Percentiles rank a stretch among this genome's conserved stretches.
Conservation (phyloP, 2,329 filamentous ascomycete species). For the Diaporthe caulivora region DNA sequence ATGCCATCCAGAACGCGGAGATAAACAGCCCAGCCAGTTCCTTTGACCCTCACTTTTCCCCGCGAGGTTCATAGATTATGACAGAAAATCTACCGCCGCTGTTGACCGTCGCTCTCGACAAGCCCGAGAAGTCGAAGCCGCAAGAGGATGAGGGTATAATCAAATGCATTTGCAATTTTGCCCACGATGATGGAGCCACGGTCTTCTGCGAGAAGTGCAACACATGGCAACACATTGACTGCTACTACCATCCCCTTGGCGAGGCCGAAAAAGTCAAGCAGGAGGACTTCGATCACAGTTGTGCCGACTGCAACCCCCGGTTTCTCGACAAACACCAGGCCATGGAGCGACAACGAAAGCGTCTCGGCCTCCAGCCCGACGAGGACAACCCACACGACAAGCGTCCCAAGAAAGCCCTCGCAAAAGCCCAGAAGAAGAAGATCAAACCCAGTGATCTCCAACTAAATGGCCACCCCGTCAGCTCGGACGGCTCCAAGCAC, state of each 20-base stretch:
- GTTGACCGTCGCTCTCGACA: slow-evolving; percentile 62
- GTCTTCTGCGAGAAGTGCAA: slow-evolving; percentile 97
- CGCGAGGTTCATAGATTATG: slow-evolving; percentile 69
- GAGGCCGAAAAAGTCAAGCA: slow-evolving; percentile 76
- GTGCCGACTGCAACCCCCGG: slow-evolving; percentile 88
- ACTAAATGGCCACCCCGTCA: slow-evolving; percentile 74
- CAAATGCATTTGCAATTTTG: slow-evolving; percentile 95
- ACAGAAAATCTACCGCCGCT: slow-evolving; percentile 68
- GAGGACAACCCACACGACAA: slow-evolving; percentile 70
- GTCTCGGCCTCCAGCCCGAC: slow-evolving; percentile 60
- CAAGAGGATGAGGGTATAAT: slow-evolving; percentile 86
- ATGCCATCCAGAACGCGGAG: slow-evolving; percentile 68
- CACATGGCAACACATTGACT: slow-evolving; percentile 98
- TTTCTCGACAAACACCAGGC: slow-evolving; percentile 80
- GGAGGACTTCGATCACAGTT: slow-evolving; percentile 82
- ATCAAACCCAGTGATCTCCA: slow-evolving; percentile 55
- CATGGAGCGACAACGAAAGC: slow-evolving; percentile 75
- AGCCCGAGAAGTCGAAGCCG: slow-evolving; percentile 60
- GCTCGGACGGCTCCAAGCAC: slow-evolving; percentile 67
- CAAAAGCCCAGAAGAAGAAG: slow-evolving; percentile 49
- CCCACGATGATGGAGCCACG: slow-evolving; percentile 96
- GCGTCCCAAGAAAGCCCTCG: slow-evolving; percentile 78
- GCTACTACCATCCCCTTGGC: slow-evolving; percentile 83
- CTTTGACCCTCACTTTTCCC: slow-evolving; percentile 51
- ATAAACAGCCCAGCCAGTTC: slow-evolving; percentile 60